Evolutionary conservation across 2,329 filamentous ascomycete genomes (phyloP), one percentile per base, ranked within the genome.

Genomic region (Sarocladiaceae sp.): DNA sequence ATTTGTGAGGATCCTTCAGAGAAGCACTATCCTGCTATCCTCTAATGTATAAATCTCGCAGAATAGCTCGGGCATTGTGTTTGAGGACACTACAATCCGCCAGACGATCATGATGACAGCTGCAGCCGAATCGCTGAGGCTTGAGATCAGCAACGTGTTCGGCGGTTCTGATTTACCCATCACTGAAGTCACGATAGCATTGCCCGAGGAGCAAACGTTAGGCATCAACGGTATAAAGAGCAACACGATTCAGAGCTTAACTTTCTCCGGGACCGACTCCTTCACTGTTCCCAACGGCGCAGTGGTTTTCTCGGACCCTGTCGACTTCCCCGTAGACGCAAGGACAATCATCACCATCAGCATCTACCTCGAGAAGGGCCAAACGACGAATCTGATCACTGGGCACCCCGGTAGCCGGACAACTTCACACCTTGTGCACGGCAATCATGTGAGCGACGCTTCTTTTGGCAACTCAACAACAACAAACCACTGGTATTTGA

Each of bases 101-200:
- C 78, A 83, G 57, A 83, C 79, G 0, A 55, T 82, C 46, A 73
- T 74, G 49, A 61, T 80, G 49, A 74, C 76, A 3, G 66, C 78
- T 6, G 64, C 64, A 1, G 70, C 75, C 2, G 58, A 68, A 2
- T 68, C 72, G 34, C 69, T 83, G 52, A 74, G 80, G 3, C 63
- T 84, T 21, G 71, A 74, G 39, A 66, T 83, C 47, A 80, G 74
- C 48, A 83, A 84, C 53, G 74, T 69, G 7, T 82, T 83, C 50
- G 78, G 80, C 6, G 56, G 62, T 3, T 74, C 72, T 13, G 70
- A 77, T 47, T 65, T 84, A 12, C 70, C 74, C 44, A 72, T 83
- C 53, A 76, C 74, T 0, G 66, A 69, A 3, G 74, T 73, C 3
- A 75, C 73, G 2, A 59, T 83, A n/a, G 74, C 76, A 2, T 59